Percentiles rank a stretch among this genome's conserved stretches.
These are phyloP conservation scores for Fusarium sp. DNA, from an alignment of 2,329 filamentous ascomycete genomes.

Conservation along the genomic window DNA sequence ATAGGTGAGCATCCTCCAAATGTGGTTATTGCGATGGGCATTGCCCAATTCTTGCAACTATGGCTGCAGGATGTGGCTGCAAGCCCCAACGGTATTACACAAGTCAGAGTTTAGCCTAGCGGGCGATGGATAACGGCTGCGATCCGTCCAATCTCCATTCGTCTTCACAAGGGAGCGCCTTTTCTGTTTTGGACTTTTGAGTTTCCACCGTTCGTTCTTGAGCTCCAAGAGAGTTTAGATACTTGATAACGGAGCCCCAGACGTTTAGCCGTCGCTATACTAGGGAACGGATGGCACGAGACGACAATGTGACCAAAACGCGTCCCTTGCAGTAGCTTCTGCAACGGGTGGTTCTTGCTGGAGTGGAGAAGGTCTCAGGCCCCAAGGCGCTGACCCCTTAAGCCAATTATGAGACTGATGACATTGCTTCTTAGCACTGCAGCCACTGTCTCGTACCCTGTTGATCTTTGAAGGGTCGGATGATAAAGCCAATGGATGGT, in stretches of 20 bases:
- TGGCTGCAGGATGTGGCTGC: not conserved
- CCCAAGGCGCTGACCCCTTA: slow-evolving; percentile 25
- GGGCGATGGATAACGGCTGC: slow-evolving; percentile 13
- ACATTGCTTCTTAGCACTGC: not conserved
- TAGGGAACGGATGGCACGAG: slow-evolving; percentile 30
- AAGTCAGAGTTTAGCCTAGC: not conserved
- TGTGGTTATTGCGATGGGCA: not conserved
- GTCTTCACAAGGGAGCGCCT: not conserved
- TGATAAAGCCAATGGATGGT: slow-evolving; percentile 10
- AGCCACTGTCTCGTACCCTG: not conserved
- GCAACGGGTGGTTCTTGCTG: slow-evolving; percentile 24
- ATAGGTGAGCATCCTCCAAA: not conserved
- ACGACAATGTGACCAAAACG: slow-evolving; percentile 28
- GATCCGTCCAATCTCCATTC: slow-evolving; percentile 22
- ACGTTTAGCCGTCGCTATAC: slow-evolving; percentile 13
- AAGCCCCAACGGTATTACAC: not conserved
- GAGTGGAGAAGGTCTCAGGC: slow-evolving; percentile 29
- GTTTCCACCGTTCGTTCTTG: slow-evolving; percentile 22
- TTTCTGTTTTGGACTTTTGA: slow-evolving; percentile 31
- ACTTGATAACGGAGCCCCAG: slow-evolving; percentile 5
- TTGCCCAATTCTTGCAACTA: not conserved
- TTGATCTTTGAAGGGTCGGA: not conserved
- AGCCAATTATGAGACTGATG: slow-evolving; percentile 8
- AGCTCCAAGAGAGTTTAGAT: slow-evolving; percentile 18
- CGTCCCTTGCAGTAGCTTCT: slow-evolving; percentile 38